Conservation (phyloP, 352 stramenopile species). For the Pythium graminicola region DNA sequence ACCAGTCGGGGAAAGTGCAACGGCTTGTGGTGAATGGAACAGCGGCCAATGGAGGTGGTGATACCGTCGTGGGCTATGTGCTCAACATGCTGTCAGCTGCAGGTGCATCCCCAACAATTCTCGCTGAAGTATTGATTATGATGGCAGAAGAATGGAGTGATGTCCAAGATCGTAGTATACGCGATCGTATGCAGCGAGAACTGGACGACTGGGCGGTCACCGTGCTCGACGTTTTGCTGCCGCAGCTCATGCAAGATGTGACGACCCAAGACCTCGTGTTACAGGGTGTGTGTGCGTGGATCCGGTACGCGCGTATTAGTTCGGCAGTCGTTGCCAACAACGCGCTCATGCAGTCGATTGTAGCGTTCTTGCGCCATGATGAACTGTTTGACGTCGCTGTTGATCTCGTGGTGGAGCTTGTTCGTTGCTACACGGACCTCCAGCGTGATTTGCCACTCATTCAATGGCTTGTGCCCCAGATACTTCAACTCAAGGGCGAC, state of each 20-base stretch:
- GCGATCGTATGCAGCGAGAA: conserved; percentile 52
- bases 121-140: conserved; percentile 59
- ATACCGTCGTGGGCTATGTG: conserved; percentile 54
- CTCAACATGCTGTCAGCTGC: conserved; percentile 39
- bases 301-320: conserved; percentile 44
- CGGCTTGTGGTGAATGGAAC: not conserved
- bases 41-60: no score
- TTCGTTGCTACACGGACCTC: conserved; percentile 50
- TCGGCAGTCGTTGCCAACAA: conserved; percentile 47
- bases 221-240: conserved; percentile 59
- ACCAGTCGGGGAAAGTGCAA: conserved; percentile 10
- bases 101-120: conserved; percentile 29
- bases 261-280: conserved; percentile 54
- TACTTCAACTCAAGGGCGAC: conserved; percentile 54
- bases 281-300: conserved; percentile 52
- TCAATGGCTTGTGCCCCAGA: conserved; percentile 70
- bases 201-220: conserved; percentile 48
- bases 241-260: conserved; percentile 69
- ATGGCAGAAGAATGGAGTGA: conserved; percentile 58
- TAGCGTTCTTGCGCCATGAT: conserved; percentile 54
- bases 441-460: conserved; percentile 46
- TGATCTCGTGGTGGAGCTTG: conserved; percentile 76
- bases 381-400: conserved; percentile 82
- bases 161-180: conserved; percentile 36
- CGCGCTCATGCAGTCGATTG: conserved; percentile 57